phyloP scores from a whole-genome alignment of 768 basidiomycete genomes.

The Termitomyces sp. region DNA sequence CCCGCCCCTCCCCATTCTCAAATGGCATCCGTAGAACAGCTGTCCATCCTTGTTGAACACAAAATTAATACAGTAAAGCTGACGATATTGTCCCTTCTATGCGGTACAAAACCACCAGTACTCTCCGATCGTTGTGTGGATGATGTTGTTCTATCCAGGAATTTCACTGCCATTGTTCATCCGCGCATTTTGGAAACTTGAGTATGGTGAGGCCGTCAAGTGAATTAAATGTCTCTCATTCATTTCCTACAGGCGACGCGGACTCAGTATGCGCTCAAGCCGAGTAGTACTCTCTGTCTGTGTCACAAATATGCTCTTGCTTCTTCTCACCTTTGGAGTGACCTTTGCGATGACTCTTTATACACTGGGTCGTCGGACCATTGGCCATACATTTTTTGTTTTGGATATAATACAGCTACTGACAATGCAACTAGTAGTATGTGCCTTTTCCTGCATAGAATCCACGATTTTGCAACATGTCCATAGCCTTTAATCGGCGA shows the following conservation, averaged over 20 bases:
- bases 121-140: background rate
- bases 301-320: background rate
- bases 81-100: background rate
- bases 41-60: too few species aligned
- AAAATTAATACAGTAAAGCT: background rate
- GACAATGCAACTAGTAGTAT: background rate
- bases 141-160: background rate
- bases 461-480: background rate
- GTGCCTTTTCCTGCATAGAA: background rate
- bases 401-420: background rate
- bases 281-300: background rate
- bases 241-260: background rate
- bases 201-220: too few species aligned
- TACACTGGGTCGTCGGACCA: too few species aligned
- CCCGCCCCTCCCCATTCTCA: background rate
- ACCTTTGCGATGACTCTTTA: background rate
- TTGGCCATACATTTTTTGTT: too few species aligned
- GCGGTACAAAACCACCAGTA: background rate
- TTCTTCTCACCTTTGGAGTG: background rate
- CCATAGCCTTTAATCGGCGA: background rate
- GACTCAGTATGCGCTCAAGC: background rate
- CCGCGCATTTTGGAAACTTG: background rate
- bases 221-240: background rate
- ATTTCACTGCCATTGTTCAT: background rate
- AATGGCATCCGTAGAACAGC: background rate